Evolutionary conservation across 768 basidiomycete genomes (phyloP).

Genomic region (Hysterangium stoloniferum): DNA sequence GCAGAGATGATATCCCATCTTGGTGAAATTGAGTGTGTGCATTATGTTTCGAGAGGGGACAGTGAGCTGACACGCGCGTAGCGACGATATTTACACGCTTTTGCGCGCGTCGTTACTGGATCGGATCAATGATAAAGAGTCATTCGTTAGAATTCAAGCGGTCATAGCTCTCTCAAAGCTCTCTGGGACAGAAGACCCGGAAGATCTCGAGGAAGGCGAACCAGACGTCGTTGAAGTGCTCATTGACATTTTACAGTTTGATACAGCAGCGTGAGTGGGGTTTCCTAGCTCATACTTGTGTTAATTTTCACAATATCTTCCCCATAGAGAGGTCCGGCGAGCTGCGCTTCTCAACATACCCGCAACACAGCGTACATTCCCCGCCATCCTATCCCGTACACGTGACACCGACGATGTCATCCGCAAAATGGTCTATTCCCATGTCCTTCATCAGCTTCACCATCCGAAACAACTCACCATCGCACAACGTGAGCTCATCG

Average conservation of each 20-base stretch:
- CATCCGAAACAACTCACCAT: slow-evolving; percentile 63
- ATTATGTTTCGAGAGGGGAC: neutral
- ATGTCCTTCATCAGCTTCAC: slow-evolving; percentile 44
- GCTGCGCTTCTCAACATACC: slow-evolving; percentile 68
- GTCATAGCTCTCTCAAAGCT: slow-evolving; percentile 74
- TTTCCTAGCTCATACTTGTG: neutral
- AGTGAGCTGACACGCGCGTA: slow-evolving; percentile 24
- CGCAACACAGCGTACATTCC: slow-evolving; percentile 45
- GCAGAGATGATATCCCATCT: slow-evolving; percentile 74
- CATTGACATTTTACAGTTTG: slow-evolving; percentile 57
- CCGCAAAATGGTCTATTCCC: slow-evolving; percentile 65
- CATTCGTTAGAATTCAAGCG: slow-evolving; percentile 68
- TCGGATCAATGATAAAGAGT: slow-evolving; percentile 74
- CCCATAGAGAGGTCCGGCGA: slow-evolving; percentile 75
- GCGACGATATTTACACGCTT: slow-evolving; percentile 64
- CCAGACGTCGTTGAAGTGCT: slow-evolving; percentile 52
- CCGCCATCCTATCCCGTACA: slow-evolving; percentile 62
- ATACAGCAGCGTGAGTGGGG: slow-evolving; percentile 62
- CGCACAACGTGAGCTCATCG: slow-evolving; percentile 66
- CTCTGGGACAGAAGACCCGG: slow-evolving; percentile 56
- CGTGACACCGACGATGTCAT: slow-evolving; percentile 71
- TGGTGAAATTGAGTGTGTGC: slow-evolving; percentile 77
- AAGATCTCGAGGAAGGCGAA: slow-evolving; percentile 39
- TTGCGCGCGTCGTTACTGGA: slow-evolving; percentile 62
- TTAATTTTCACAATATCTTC: neutral